A percentile compares a stretch with the other conserved stretches of the same genome.
Evolutionary conservation across 1,284 basidiomycete genomes (phyloP).

Genomic region (Ganoderma sinense): DNA sequence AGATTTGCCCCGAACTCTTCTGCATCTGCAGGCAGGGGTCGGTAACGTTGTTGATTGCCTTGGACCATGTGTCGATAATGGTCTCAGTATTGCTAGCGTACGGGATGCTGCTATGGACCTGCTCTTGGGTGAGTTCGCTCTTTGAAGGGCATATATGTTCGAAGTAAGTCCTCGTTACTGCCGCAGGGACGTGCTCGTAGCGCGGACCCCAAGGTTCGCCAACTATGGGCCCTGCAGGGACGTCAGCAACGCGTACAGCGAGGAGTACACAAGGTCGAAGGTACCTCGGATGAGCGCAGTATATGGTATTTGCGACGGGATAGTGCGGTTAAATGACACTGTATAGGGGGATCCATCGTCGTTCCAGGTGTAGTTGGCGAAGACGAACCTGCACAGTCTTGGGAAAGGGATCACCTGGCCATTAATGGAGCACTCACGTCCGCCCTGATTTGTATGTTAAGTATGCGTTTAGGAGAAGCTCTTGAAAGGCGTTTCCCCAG

Average conservation of each 20-base stretch:
- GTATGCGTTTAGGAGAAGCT: conserved; percentile 55
- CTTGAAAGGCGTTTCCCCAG: conserved; percentile 67
- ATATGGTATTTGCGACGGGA: conserved; percentile 64
- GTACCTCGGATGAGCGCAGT: conserved; percentile 62
- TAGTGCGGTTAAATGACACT: conserved; percentile 46
- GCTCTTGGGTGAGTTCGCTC: neutral
- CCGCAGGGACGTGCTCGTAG: neutral
- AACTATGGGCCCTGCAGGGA: conserved; percentile 46
- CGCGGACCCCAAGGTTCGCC: conserved; percentile 42
- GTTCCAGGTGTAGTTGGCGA: conserved; percentile 70
- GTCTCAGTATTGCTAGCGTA: neutral
- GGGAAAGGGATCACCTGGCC: too few relatives aligned
- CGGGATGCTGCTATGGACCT: neutral
- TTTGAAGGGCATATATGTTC: conserved; percentile 3
- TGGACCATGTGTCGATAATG: conserved; percentile 12
- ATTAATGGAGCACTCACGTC: conserved; percentile 44
- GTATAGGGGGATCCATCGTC: conserved; percentile 32
- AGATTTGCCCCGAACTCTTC: conserved; percentile 43
- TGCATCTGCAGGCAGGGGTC: conserved; percentile 32
- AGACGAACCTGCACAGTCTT: conserved; percentile 52
- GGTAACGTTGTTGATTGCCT: neutral
- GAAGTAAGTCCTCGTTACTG: conserved; percentile 49
- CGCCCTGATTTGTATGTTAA: conserved; percentile 52
- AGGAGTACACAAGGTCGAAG: neutral
- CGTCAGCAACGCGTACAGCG: too few relatives aligned